Conservation (phyloP, 2,329 filamentous ascomycete genomes). For the Trichoderma hamatum region DNA sequence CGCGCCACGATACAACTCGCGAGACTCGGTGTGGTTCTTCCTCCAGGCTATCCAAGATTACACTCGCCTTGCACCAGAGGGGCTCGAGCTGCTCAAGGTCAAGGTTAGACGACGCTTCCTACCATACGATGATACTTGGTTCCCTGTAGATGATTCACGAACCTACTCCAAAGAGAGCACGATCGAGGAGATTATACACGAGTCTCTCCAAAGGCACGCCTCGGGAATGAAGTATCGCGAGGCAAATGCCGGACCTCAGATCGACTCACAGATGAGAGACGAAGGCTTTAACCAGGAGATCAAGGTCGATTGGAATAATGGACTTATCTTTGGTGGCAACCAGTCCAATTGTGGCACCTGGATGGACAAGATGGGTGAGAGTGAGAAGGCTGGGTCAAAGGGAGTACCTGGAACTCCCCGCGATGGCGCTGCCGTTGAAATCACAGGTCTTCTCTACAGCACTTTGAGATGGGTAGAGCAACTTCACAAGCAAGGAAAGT, state of each 20-base stretch:
- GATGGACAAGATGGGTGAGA: conserved; percentile 99
- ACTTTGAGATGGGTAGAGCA: conserved; percentile 77
- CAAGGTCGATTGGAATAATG: conserved; percentile 85
- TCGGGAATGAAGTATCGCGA: conserved; percentile 89
- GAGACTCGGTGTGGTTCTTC: conserved; percentile 98
- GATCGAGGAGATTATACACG: conserved; percentile 87
- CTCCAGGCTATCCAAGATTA: conserved; percentile 96
- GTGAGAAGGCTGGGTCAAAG: conserved; percentile 84
- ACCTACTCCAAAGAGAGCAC: conserved; percentile 86
- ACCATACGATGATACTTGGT: conserved; percentile 96
- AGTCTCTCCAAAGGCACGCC: conserved; percentile 90
- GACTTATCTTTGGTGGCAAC: conserved; percentile 91
- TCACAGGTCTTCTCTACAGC: conserved; percentile 91
- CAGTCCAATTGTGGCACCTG: conserved; percentile 96
- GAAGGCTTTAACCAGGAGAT: conserved; percentile 93
- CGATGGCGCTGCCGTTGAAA: conserved; percentile 93
- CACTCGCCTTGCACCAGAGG: conserved; percentile 76
- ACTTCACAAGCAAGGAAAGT: conserved; percentile 69
- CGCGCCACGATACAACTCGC: conserved; percentile 88
- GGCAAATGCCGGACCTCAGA: conserved; percentile 84
- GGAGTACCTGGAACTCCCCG: conserved; percentile 94
- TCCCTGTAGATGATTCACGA: conserved; percentile 75
- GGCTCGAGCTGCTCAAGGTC: conserved; percentile 71
- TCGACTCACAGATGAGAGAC: conserved; percentile 91
- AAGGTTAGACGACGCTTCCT: conserved; percentile 83